Evolutionary conservation across 129 eudicot species (phyloP).

Genomic region (Daucus carota): DNA sequence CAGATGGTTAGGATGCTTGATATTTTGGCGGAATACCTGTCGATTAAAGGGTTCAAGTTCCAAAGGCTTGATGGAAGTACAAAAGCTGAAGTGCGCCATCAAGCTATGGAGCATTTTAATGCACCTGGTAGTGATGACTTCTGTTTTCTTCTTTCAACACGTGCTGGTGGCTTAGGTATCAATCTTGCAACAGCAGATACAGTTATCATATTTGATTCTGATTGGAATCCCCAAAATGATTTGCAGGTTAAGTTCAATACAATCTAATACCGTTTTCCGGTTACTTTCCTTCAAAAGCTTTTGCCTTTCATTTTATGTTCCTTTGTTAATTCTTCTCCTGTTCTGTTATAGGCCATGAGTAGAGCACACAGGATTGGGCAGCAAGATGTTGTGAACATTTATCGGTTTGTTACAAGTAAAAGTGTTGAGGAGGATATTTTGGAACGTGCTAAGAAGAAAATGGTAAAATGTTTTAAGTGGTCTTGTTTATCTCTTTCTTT

Average conservation of each 20-base stretch:
- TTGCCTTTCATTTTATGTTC: neutral
- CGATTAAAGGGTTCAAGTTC: slow-evolving; percentile 88
- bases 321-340: slow-evolving; percentile 5
- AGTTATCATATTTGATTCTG: slow-evolving; percentile 96
- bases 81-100: slow-evolving; percentile 85
- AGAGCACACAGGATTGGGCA: slow-evolving; percentile 98
- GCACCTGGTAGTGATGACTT: slow-evolving; percentile 98
- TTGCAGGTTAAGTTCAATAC: slow-evolving; percentile 50
- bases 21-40: slow-evolving; percentile 81
- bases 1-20: slow-evolving; percentile 99
- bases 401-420: slow-evolving; percentile 95
- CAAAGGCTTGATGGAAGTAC: slow-evolving; percentile 99
- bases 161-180: slow-evolving; percentile 98
- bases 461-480: slow-evolving; percentile 39
- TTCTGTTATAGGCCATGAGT: slow-evolving; percentile 75
- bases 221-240: slow-evolving; percentile 99
- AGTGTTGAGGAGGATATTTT: slow-evolving; percentile 98
- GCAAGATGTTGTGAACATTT: slow-evolving; percentile 96
- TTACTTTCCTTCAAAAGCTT: slow-evolving; percentile 4
- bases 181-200: slow-evolving; percentile 99
- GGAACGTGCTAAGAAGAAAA: slow-evolving; percentile 98
- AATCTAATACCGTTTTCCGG: too few relatives aligned
- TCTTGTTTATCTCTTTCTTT: neutral
- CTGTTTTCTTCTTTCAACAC: slow-evolving; percentile 97
- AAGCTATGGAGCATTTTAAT: slow-evolving; percentile 99